These are phyloP conservation scores for Periconia sp. DNA, from an alignment of 2,329 filamentous ascomycete genomes.

Conservation along the genomic window DNA sequence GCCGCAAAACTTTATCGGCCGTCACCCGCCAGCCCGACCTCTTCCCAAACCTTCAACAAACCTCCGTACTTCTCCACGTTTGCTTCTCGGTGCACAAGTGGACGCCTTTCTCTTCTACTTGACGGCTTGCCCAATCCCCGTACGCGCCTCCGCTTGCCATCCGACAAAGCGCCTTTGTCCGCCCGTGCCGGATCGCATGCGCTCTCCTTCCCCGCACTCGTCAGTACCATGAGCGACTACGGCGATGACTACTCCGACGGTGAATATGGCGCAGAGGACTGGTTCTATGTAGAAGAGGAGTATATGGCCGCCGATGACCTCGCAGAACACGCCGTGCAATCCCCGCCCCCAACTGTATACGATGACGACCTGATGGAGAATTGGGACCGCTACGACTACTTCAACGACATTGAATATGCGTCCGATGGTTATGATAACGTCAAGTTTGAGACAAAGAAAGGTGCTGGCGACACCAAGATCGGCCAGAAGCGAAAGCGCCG, in stretches of 20 bases:
- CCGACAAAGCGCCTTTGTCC: neutral
- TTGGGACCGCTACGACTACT: conserved; percentile 53
- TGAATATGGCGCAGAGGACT: conserved; percentile 39
- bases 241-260: conserved; percentile 42
- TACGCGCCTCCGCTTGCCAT: neutral
- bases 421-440: conserved; percentile 51
- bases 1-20: neutral
- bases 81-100: neutral
- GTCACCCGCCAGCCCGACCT: neutral
- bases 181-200: conserved; percentile 6
- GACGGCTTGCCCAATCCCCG: too few relatives aligned
- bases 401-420: conserved; percentile 52
- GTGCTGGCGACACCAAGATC: conserved; percentile 15
- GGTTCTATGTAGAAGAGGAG: conserved; percentile 52
- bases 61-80: neutral
- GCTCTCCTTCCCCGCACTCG: conserved; percentile 7
- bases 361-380: conserved; percentile 40
- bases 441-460: conserved; percentile 24
- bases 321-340: conserved; percentile 50
- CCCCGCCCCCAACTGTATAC: conserved; percentile 41
- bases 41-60: neutral
- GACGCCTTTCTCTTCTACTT: neutral
- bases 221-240: conserved; percentile 44
- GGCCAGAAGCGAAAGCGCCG: conserved; percentile 36
- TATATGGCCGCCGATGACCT: conserved; percentile 50